phyloP scores from a whole-genome alignment of 208 protist genomes.

The Perkinsela sp. region DNA sequence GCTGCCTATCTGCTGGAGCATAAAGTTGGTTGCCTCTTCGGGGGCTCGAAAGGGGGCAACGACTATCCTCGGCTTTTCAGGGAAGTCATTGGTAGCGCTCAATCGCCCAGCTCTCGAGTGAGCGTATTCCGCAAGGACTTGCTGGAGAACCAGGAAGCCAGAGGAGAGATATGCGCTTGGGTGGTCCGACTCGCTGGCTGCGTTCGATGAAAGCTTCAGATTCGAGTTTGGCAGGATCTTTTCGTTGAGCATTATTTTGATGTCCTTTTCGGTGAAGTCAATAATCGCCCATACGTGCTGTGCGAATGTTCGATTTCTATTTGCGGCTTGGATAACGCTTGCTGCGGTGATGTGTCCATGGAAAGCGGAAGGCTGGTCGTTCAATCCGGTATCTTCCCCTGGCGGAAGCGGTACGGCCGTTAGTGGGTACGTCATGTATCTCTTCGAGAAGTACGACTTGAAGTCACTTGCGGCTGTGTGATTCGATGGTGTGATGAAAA shows the following conservation, averaged over 20 bases:
- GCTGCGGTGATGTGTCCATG: too few species aligned
- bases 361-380: too few species aligned
- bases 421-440: too few species aligned
- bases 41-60: neutral
- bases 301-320: neutral
- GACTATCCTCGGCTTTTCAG: neutral
- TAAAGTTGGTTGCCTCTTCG: neutral
- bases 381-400: neutral
- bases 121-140: conserved; percentile 16
- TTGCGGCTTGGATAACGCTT: neutral
- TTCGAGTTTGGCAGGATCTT: neutral
- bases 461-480: neutral
- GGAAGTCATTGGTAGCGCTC: neutral
- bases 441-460: neutral
- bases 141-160: conserved; percentile 29
- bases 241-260: neutral
- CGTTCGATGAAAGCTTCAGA: neutral
- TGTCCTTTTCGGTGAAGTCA: neutral
- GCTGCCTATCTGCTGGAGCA: neutral
- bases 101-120: conserved; percentile 6
- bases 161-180: conserved; percentile 31
- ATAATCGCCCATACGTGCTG: neutral
- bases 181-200: neutral
- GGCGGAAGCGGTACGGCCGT: neutral
- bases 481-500: neutral